Evolutionary conservation across 1,284 basidiomycete genomes (phyloP).

Genomic region (Irpex sp.): DNA sequence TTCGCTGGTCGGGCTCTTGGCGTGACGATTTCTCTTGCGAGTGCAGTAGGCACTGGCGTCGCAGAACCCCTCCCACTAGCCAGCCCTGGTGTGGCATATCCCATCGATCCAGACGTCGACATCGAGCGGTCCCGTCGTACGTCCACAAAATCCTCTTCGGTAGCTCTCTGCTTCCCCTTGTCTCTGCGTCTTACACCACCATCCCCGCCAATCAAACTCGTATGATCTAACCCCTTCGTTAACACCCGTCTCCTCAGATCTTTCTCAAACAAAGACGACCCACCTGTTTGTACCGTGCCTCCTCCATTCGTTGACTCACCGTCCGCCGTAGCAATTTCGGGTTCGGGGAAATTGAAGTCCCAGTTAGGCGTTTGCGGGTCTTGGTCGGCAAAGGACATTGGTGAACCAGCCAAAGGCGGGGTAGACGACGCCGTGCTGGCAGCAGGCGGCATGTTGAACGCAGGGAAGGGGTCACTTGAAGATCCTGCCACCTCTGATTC

Average conservation of each 20-base stretch:
- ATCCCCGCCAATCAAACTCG: neutral
- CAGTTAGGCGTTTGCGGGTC: constrained; percentile 16
- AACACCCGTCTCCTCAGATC: constrained; percentile 13
- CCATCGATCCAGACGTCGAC: neutral
- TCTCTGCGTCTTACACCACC: neutral
- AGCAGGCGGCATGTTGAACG: neutral
- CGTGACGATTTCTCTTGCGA: neutral
- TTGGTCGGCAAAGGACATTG: constrained; percentile 10
- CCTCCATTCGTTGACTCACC: neutral
- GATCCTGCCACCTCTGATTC: neutral
- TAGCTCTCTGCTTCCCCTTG: constrained; percentile 12
- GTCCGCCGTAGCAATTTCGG: constrained; percentile 7
- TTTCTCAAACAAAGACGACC: constrained; percentile 2
- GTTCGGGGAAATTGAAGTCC: constrained; percentile 14
- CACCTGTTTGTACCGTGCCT: constrained; percentile 8
- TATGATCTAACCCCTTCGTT: constrained; percentile 3
- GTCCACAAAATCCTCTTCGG: neutral
- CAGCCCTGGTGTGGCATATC: neutral
- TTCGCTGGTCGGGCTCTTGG: neutral
- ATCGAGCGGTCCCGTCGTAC: neutral
- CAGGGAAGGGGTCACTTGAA: neutral
- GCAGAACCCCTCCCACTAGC: neutral
- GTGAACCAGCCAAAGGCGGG: constrained; percentile 13
- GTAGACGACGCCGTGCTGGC: constrained; percentile 9
- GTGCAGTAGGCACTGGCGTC: neutral